Evolutionary conservation across 352 stramenopile species (phyloP).

Genomic region (Pythium folliculosum): DNA sequence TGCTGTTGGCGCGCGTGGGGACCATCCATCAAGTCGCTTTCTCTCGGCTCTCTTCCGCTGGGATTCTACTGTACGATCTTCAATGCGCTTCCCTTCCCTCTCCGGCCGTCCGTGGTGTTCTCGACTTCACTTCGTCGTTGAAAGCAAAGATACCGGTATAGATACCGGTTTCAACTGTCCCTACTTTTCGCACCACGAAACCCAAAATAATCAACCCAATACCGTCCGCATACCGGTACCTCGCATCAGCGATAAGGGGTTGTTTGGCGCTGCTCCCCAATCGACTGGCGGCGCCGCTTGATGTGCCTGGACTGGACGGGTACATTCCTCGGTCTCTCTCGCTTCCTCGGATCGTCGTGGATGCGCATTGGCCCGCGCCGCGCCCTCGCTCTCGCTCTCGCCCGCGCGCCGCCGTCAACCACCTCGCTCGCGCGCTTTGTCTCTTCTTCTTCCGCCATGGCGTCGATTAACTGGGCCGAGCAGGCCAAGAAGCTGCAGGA

Average conservation of each 20-base stretch:
- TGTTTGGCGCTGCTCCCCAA: conserved; percentile 7
- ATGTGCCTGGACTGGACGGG: conserved; percentile 9
- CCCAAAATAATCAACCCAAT: not conserved
- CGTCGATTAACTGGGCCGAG: conserved; percentile 53
- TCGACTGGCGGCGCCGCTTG: conserved; percentile 33
- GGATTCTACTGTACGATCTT: conserved; percentile 10
- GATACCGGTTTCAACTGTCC: not conserved
- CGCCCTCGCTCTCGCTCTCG: conserved; percentile 7
- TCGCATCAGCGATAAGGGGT: conserved; percentile 6
- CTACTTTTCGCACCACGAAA: not conserved
- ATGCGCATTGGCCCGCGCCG: conserved; percentile 26
- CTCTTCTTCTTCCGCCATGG: conserved; percentile 33
- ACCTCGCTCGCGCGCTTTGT: conserved; percentile 11
- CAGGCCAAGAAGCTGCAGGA: conserved; percentile 63
- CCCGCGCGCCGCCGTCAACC: not conserved
- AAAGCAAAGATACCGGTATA: conserved; percentile 17
- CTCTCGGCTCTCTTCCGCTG: conserved; percentile 13
- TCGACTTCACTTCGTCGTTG: conserved; percentile 18
- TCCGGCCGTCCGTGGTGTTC: conserved; percentile 4
- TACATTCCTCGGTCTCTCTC: conserved; percentile 2
- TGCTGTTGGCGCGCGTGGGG: conserved; percentile 32
- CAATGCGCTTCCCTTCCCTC: conserved; percentile 9
- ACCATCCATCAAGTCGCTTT: conserved; percentile 38
- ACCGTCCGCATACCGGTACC: conserved; percentile 8
- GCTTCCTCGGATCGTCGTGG: not conserved